Percentiles rank a stretch among this genome's conserved stretches.
phyloP scores from a whole-genome alignment of 2,329 filamentous ascomycete species.

The Calonectria hongkongensis region DNA sequence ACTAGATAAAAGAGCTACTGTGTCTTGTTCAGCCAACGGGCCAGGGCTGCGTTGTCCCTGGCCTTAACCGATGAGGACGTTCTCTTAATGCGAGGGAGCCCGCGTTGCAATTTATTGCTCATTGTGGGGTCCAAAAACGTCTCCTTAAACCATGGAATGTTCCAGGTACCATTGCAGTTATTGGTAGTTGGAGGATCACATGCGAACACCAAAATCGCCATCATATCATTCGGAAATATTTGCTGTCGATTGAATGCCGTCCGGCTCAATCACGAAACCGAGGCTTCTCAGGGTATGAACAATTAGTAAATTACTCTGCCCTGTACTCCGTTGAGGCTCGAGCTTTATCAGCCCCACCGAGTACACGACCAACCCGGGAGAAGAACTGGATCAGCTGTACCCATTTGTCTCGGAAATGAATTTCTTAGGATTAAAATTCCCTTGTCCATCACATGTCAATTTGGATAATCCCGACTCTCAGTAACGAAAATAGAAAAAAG shows the following conservation, averaged over 20 bases:
- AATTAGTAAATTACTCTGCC: not conserved
- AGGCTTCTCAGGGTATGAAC: not conserved
- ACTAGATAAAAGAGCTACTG: too few species aligned
- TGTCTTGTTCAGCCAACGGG: too few species aligned
- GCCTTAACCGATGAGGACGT: too few species aligned
- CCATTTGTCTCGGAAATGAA: constrained; percentile 11
- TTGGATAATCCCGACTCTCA: not conserved
- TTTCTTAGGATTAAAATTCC: not conserved
- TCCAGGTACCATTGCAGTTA: too few species aligned
- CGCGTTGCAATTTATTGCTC: too few species aligned
- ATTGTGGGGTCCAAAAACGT: too few species aligned
- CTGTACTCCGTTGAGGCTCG: not conserved
- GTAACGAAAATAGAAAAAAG: not conserved
- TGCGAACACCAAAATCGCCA: not conserved
- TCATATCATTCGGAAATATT: too few species aligned
- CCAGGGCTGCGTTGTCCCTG: too few species aligned
- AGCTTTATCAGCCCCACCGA: constrained; percentile 6
- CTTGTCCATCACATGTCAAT: constrained; percentile 9
- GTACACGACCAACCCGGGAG: not conserved
- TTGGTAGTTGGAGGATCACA: not conserved
- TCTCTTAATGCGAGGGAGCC: too few species aligned
- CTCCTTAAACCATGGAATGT: too few species aligned
- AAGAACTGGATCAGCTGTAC: not conserved
- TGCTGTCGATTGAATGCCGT: not conserved
- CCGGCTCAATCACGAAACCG: not conserved